phyloP scores from a whole-genome alignment of 768 basidiomycete species.

The Boletellus ananiceps region DNA sequence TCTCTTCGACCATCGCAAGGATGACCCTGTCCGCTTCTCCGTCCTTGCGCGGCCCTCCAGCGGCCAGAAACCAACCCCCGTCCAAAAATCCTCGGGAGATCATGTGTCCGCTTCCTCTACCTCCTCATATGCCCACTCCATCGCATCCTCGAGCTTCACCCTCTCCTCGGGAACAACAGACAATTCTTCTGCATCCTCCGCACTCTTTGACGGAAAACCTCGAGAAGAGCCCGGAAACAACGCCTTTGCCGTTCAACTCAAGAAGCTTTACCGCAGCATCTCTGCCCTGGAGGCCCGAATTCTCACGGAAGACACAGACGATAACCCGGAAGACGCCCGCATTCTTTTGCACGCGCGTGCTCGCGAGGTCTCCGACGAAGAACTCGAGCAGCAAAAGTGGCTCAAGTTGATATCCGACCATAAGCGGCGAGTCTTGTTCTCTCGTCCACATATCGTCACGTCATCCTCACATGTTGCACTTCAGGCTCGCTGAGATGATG shows the following conservation, averaged over 20 bases:
- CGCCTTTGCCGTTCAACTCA: conserved; percentile 70
- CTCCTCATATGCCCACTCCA: conserved; percentile 68
- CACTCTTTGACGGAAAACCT: conserved; percentile 55
- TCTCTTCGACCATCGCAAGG: conserved; percentile 85
- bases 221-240: conserved; percentile 57
- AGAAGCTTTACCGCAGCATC: conserved; percentile 80
- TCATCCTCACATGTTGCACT: conserved; percentile 7
- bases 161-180: conserved; percentile 72
- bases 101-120: conserved; percentile 71
- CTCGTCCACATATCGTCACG: background rate
- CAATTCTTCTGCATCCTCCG: conserved; percentile 67
- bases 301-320: conserved; percentile 55
- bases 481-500: conserved; percentile 86
- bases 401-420: conserved; percentile 69
- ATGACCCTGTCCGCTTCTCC: conserved; percentile 86
- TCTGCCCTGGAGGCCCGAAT: conserved; percentile 75
- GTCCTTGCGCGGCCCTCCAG: conserved; percentile 50
- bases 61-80: conserved; percentile 41
- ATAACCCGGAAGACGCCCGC: conserved; percentile 41
- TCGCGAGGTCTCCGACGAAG: conserved; percentile 41
- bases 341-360: conserved; percentile 33
- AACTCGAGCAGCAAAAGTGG: conserved; percentile 74
- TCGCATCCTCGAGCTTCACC: conserved; percentile 66
- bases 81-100: conserved; percentile 63
- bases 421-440: conserved; percentile 61